Evolutionary conservation across 441 rosid genomes (phyloP).

Genomic region (Adansonia gregorii): DNA sequence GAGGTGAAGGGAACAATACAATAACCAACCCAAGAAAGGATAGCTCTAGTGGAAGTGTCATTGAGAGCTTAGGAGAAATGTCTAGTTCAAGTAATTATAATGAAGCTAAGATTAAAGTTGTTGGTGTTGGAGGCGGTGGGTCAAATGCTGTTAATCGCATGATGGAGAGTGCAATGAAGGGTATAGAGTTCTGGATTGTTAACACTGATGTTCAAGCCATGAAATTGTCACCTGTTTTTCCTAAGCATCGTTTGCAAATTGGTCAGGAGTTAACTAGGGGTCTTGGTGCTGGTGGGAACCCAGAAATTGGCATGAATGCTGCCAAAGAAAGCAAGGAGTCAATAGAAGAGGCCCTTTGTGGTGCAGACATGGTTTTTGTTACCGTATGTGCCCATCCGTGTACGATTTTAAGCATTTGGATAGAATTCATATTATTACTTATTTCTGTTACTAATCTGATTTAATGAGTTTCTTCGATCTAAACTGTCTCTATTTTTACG

Average conservation of each 20-base stretch:
- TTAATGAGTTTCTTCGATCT: not conserved
- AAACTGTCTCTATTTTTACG: not conserved
- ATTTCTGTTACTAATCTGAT: not conserved
- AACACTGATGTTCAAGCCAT: constrained; percentile 93
- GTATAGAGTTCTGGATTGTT: constrained; percentile 96
- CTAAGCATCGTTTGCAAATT: constrained; percentile 82
- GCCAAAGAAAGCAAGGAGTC: constrained; percentile 89
- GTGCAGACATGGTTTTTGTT: constrained; percentile 96
- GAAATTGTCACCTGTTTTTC: constrained; percentile 85
- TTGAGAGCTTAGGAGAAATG: constrained; percentile 56
- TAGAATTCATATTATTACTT: not conserved
- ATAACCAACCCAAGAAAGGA: constrained; percentile 57
- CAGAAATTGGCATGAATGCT: constrained; percentile 96
- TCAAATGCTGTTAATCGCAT: constrained; percentile 98
- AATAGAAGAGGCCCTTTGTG: constrained; percentile 86
- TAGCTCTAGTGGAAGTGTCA: constrained; percentile 43
- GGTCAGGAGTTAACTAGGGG: constrained; percentile 97
- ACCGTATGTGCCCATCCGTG: constrained; percentile 61
- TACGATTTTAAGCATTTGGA: not conserved
- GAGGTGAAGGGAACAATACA: constrained; percentile 65
- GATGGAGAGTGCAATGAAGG: constrained; percentile 93
- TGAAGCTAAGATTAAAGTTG: constrained; percentile 93
- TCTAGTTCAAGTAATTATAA: constrained; percentile 52
- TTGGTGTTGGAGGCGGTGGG: constrained; percentile 97
- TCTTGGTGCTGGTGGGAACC: constrained; percentile 99